Evolutionary conservation across 225 moss, liverwort and hornwort genomes (phyloP), one percentile per base, ranked within the genome.

Genomic region (Bryum argenteum): DNA sequence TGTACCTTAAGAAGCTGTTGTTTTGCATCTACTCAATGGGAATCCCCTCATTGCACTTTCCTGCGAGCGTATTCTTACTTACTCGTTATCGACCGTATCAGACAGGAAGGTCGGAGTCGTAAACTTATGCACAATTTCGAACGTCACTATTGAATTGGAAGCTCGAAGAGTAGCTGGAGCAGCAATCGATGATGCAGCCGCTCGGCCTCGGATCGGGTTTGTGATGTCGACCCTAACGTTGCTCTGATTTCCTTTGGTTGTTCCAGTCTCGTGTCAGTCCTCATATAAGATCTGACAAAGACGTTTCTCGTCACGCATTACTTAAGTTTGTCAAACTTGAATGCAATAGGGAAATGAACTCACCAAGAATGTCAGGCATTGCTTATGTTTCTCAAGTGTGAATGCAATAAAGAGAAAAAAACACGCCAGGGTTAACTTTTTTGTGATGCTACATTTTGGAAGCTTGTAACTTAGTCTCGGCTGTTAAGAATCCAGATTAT

Each of bases 181-280:
- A 28, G 40, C 50, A 41, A 40, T 74, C 54, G 28, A 73, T 24
- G 16, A 75, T 78, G 78, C 55, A 66, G 44, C 75, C 82, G 40
- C 74, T 82, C 58, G 82, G 74, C 17, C 82, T 82, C 50, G 78
- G 82, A 78, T 61, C 70, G 71, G 82, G 82, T 82, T 63, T 48
- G 23, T 40, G 58, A 6, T 10, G 37, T n/a, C 28, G 20, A 63
- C 45, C 54, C 60, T 21, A 15, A 9, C 12, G 44, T 58, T n/a
- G 65, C 15, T 16, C 33, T 20, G 6, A 23, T 59, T 33, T 47
- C 41, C 59, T 59, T 45, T 15, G 20, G 6, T 63, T 47, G 23
- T 64, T 64, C 24, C 8, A 41, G 24, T 10, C 16, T 40, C 23
- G 22, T 42, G n/a, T 53, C 9, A 24, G 23, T 12, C 47, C 66